Conservation (phyloP, 192 early-diverging fungal genomes). For the Coemansia sp. region DNA sequence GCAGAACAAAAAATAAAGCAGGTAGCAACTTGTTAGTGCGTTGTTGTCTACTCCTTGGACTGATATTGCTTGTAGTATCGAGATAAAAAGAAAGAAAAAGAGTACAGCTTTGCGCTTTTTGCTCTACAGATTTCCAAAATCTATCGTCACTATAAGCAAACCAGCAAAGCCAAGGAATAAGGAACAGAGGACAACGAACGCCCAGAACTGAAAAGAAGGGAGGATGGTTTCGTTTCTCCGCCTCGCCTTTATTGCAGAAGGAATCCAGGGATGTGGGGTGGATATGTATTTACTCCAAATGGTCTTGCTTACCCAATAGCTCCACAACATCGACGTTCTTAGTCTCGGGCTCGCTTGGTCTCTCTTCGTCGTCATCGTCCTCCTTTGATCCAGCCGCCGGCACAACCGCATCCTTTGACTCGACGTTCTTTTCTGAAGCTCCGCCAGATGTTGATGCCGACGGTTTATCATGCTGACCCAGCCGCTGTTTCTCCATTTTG, state of each 20-base stretch:
- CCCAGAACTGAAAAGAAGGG: no score
- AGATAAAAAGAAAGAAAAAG: conserved; percentile 5
- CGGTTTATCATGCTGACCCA: conserved; percentile 6
- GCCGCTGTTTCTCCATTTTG: conserved; percentile 35
- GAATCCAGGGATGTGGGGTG: no score
- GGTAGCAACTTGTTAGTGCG: background rate
- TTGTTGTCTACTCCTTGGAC: background rate
- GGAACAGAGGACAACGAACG: background rate
- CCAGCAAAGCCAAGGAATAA: background rate
- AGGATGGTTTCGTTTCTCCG: no score
- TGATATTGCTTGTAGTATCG: background rate
- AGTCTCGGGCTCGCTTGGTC: background rate
- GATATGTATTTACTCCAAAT: background rate
- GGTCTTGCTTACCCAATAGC: conserved; percentile 24
- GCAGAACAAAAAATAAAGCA: background rate
- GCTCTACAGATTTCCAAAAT: background rate
- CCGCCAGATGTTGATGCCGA: background rate
- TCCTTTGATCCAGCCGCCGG: conserved; percentile 11
- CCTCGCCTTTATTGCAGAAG: no score
- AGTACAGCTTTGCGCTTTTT: background rate
- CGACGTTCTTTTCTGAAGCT: background rate
- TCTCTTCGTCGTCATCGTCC: background rate
- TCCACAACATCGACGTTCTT: conserved; percentile 1
- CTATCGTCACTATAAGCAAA: background rate
- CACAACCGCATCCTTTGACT: conserved; percentile 14